Evolutionary conservation across 306 rosid genomes (phyloP), one percentile per base, ranked within the genome.

Genomic region (Gleditsia sinensis): DNA sequence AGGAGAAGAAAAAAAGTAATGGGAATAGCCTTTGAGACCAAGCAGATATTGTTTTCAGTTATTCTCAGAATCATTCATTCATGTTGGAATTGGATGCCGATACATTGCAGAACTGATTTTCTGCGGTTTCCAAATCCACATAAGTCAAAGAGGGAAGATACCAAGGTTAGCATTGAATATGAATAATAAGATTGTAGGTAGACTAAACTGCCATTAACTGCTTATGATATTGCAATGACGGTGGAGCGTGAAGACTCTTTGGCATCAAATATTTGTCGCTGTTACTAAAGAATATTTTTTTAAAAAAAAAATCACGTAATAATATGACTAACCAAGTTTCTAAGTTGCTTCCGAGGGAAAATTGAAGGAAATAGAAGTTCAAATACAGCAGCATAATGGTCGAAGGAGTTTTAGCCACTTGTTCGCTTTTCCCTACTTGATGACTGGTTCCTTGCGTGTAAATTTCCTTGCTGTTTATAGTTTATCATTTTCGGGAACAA

Each of bases 381-480:
- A 75, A 30, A 16, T 32, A 0, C 14, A n/a, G n/a, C n/a, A n/a
- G n/a, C 34, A 58, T 30, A 69, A 67, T 51, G 61, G 77, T 76
- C 84, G 75, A 68, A 20, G 67, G 71, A 72, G 60, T 55, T 76
- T 72, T 9, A 20, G 63, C 67, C 75, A 78, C 46, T 64, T 2
- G 79, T 11, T 17, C 25, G 49, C 77, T 48, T 83, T 83, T 76
- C 34, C 60, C 17, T 65, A 0, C 40, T 49, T 3, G 51, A 67
- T 83, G 87, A 79, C 84, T 79, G 27, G 79, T 57, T 75, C 69
- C 87, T 75, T 75, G 66, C 80, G 83, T 80, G 81, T 76, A 76
- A 80, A 61, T 54, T 60, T 72, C 39, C 13, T 42, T 3, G 62
- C 40, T 59, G 80, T 56, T 57, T n/a, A n/a, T n/a, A n/a, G n/a